These are phyloP conservation scores for Neurospora sp. DNA, from an alignment of 495 filamentous ascomycete genomes.

Conservation along the genomic window DNA sequence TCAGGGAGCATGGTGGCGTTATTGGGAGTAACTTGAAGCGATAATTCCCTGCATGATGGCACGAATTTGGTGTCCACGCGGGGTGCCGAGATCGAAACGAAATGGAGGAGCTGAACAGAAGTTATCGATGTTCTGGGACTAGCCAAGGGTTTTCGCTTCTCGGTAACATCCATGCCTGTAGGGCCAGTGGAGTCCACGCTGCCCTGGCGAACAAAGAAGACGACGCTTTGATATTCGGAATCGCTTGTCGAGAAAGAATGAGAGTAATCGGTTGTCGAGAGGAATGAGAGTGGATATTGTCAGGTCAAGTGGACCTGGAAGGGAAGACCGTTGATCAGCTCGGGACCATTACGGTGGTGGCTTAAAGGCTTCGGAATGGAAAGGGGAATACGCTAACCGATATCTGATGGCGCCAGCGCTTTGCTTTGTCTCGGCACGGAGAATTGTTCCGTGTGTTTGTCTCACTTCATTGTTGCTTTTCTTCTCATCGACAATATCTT, in stretches of 20 bases:
- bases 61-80: background rate
- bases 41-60: background rate
- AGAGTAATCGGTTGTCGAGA: background rate
- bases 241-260: background rate
- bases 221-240: background rate
- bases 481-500: background rate
- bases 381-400: background rate
- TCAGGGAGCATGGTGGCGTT: background rate
- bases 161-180: background rate
- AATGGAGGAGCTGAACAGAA: background rate
- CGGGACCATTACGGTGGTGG: background rate
- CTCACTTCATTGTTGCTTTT: background rate
- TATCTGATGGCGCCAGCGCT: background rate
- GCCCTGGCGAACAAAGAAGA: background rate
- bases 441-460: background rate
- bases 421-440: background rate
- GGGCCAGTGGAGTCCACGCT: background rate
- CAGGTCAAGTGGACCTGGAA: background rate
- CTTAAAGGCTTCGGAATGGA: background rate
- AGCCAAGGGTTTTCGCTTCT: background rate
- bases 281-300: background rate
- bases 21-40: background rate
- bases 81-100: background rate
- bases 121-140: background rate
- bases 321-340: background rate